Evolutionary conservation across 768 basidiomycete species (phyloP).

Genomic region (Xerocomellus chrysenteron): DNA sequence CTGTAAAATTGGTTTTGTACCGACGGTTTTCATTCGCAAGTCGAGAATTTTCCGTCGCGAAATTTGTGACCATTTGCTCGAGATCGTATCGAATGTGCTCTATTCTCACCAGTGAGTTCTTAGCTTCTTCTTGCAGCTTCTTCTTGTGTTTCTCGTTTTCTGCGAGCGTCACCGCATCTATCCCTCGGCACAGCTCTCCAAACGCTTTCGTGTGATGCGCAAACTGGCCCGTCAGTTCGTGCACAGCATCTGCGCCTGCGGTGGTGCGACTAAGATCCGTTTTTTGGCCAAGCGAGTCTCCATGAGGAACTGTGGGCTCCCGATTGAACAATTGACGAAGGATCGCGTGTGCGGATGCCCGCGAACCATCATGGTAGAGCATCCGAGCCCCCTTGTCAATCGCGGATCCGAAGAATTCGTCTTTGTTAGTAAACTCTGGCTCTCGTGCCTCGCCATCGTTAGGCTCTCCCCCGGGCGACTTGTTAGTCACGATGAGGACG

Average conservation of each 20-base stretch:
- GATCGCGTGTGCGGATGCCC: constrained; percentile 45
- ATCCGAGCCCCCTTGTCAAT: constrained; percentile 46
- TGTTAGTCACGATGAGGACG: constrained; percentile 49
- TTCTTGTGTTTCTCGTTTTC: constrained; percentile 41
- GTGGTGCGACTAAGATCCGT: constrained; percentile 42
- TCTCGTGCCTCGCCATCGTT: constrained; percentile 37
- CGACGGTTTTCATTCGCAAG: constrained; percentile 25
- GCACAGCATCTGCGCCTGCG: constrained; percentile 44
- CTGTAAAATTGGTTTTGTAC: constrained; percentile 9
- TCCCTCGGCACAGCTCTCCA: constrained; percentile 39
- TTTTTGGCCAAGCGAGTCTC: constrained; percentile 43
- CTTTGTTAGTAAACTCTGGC: constrained; percentile 33
- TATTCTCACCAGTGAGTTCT: constrained; percentile 40
- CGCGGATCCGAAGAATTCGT: constrained; percentile 46
- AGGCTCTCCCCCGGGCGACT: constrained; percentile 38
- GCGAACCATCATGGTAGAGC: constrained; percentile 39
- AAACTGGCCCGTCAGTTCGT: constrained; percentile 44
- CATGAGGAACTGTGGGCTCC: constrained; percentile 38
- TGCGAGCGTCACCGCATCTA: constrained; percentile 38
- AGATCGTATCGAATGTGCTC: constrained; percentile 42
- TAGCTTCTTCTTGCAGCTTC: constrained; percentile 39
- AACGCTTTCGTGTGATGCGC: constrained; percentile 44
- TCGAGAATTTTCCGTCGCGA: constrained; percentile 34
- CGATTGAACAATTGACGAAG: constrained; percentile 41
- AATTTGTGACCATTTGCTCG: constrained; percentile 36